Percentiles rank a stretch among this genome's conserved stretches.
phyloP scores from a whole-genome alignment of 2,329 filamentous ascomycete species.

The Cladophialophora chaetospira region DNA sequence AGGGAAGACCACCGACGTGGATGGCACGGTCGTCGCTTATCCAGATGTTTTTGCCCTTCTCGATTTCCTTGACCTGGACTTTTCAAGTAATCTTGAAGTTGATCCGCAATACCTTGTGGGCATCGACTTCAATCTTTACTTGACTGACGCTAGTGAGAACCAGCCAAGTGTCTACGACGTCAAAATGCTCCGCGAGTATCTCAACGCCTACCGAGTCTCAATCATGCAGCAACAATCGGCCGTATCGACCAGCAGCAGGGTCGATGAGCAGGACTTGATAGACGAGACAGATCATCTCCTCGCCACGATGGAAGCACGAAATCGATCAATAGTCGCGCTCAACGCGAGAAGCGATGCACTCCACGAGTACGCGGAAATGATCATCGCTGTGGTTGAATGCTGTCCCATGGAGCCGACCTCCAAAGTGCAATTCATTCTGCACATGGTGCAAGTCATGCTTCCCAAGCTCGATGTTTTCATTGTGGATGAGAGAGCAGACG shows the following conservation, averaged over 20 bases:
- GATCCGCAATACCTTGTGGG: slow-evolving; percentile 63
- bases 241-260: slow-evolving; percentile 38
- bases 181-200: slow-evolving; percentile 70
- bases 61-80: slow-evolving; percentile 76
- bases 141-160: slow-evolving; percentile 60
- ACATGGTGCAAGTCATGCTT: slow-evolving; percentile 81
- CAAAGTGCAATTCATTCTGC: slow-evolving; percentile 77
- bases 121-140: slow-evolving; percentile 67
- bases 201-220: slow-evolving; percentile 55
- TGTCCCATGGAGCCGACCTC: slow-evolving; percentile 75
- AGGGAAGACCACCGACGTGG: slow-evolving; percentile 68
- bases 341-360: slow-evolving; percentile 66
- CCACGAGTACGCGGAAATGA: slow-evolving; percentile 78
- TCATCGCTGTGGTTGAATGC: slow-evolving; percentile 79
- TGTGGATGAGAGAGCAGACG: slow-evolving; percentile 67
- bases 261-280: slow-evolving; percentile 45
- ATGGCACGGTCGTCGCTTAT: slow-evolving; percentile 66
- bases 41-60: slow-evolving; percentile 87
- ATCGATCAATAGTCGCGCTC: slow-evolving; percentile 42
- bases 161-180: slow-evolving; percentile 63
- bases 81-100: slow-evolving; percentile 53
- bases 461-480: slow-evolving; percentile 82
- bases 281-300: slow-evolving; percentile 44
- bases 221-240: slow-evolving; percentile 53
- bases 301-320: slow-evolving; percentile 44